Conservation (phyloP, 768 basidiomycete species). For the Suillus decipiens region DNA sequence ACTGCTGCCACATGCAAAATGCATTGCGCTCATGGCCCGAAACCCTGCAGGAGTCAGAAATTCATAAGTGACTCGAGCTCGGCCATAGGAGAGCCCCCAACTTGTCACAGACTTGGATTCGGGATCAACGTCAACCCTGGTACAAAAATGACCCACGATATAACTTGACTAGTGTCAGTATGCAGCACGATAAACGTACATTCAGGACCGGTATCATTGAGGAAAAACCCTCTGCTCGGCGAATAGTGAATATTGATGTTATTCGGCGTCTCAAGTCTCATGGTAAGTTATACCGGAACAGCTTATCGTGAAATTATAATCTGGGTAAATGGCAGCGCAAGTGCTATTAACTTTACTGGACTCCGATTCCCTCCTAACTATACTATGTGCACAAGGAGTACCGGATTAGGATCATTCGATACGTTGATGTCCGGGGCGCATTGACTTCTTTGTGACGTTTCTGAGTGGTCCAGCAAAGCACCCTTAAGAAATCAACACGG, state of each 20-base stretch:
- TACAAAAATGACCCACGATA: background rate
- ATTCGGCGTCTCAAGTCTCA: slow-evolving; percentile 4
- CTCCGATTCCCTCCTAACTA: background rate
- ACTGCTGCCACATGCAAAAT: slow-evolving; percentile 4
- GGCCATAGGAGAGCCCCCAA: background rate
- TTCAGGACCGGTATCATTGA: background rate
- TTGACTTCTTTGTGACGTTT: background rate
- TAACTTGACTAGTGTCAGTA: background rate
- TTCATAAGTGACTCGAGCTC: background rate
- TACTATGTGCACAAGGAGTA: background rate
- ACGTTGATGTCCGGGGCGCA: background rate
- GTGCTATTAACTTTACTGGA: background rate
- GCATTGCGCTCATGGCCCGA: background rate
- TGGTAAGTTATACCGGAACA: background rate
- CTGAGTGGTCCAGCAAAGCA: background rate
- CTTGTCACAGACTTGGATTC: background rate
- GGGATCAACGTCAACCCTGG: background rate
- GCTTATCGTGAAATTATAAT: background rate
- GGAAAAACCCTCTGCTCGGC: background rate
- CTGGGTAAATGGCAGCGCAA: background rate
- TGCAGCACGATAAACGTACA: background rate
- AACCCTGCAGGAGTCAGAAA: slow-evolving; percentile 2
- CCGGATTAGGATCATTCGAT: background rate
- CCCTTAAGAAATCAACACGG: background rate
- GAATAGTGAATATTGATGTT: background rate